These are phyloP conservation scores for Clarireedia monteithiana DNA, from an alignment of 2,329 filamentous ascomycete species.

Conservation along the genomic window DNA sequence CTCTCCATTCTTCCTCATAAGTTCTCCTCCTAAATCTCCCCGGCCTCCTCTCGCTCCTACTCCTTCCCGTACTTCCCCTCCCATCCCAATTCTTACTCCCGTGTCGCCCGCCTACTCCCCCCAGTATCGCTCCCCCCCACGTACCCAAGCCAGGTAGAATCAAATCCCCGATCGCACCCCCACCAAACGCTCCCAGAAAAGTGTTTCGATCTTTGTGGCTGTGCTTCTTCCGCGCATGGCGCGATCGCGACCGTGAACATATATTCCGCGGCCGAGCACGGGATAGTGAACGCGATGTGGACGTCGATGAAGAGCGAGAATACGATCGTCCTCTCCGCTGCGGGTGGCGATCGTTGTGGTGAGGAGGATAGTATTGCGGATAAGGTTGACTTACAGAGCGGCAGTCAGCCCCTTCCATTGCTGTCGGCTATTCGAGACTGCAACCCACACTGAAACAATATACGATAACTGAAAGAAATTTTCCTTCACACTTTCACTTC, in stretches of 20 bases:
- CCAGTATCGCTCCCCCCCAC: constrained; percentile 18
- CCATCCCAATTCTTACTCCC: constrained; percentile 2
- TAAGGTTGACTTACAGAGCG: too few relatives aligned
- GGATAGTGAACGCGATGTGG: constrained; percentile 1
- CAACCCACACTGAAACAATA: too few relatives aligned
- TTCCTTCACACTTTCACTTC: too few relatives aligned
- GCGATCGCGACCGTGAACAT: constrained; percentile 1
- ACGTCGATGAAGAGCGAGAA: not conserved
- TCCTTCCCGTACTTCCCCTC: not conserved
- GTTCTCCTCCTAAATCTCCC: not conserved
- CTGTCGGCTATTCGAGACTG: too few relatives aligned
- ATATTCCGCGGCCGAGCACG: not conserved
- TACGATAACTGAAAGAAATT: too few relatives aligned
- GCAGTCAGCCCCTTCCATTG: too few relatives aligned
- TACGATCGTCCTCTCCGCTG: not conserved
- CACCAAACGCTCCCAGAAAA: constrained; percentile 20
- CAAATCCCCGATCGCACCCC: constrained; percentile 17
- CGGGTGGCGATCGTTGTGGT: constrained; percentile 10
- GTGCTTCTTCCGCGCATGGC: not conserved
- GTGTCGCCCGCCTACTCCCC: constrained; percentile 16
- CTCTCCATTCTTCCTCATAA: constrained; percentile 13
- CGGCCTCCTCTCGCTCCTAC: not conserved
- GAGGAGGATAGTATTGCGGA: not conserved
- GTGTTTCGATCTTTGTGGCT: constrained; percentile 12
- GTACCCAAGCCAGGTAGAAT: constrained; percentile 21